These are phyloP conservation scores for Dianthus caryophyllus DNA, from an alignment of 148 eudicot species.

Conservation along the genomic window DNA sequence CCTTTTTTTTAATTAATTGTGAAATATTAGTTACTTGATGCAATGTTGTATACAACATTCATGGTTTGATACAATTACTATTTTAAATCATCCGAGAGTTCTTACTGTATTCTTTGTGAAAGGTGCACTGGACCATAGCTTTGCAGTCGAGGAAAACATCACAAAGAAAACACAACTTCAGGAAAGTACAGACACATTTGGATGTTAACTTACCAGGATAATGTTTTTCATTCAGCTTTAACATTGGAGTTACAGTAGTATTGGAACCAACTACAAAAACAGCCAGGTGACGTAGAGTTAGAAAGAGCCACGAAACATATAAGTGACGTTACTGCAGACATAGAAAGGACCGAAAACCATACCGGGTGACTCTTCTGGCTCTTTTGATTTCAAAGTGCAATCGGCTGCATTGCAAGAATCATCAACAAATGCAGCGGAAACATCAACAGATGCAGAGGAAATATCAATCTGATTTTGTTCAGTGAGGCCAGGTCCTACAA, in stretches of 20 bases:
- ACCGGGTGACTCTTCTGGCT: constrained; percentile 6
- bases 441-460: neutral
- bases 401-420: neutral
- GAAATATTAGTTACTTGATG: too few species aligned
- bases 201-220: neutral
- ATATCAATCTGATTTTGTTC: neutral
- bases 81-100: too few species aligned
- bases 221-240: neutral
- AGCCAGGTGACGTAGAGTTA: neutral
- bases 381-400: neutral
- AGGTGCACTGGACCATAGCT: neutral
- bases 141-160: neutral
- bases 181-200: neutral
- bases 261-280: neutral
- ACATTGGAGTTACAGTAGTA: neutral
- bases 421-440: neutral
- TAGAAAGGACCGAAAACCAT: neutral
- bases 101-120: neutral
- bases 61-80: too few species aligned
- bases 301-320: neutral
- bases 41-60: too few species aligned
- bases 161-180: neutral
- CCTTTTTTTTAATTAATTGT: too few species aligned
- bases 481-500: neutral
- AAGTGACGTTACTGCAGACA: neutral